A percentile compares a stretch with the other conserved stretches of the same genome.
These are phyloP conservation scores for Annona squamosa DNA, from an alignment of 164 flowering plant species.

Conservation along the genomic window DNA sequence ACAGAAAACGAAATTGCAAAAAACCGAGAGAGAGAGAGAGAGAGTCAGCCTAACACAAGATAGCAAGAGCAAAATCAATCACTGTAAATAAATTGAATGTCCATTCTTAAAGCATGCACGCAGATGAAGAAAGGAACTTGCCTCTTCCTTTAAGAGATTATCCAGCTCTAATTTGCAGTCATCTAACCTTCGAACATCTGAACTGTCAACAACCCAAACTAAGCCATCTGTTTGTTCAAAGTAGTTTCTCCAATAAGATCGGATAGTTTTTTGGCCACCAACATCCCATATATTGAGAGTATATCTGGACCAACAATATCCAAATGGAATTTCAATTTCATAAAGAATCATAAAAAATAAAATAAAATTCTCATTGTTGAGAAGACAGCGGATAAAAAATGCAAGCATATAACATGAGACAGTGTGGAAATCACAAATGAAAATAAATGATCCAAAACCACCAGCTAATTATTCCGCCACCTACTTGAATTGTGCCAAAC, in stretches of 20 bases:
- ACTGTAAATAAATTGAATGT: neutral
- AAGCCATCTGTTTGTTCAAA: constrained; percentile 98
- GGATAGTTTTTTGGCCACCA: constrained; percentile 91
- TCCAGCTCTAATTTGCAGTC: constrained; percentile 91
- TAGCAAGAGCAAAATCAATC: neutral
- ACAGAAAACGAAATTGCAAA: too few relatives aligned
- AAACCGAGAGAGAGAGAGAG: too few relatives aligned
- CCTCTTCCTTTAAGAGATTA: constrained; percentile 99
- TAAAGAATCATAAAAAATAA: neutral
- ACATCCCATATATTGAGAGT: constrained; percentile 96
- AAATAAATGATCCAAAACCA: too few relatives aligned
- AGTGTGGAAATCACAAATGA: too few relatives aligned
- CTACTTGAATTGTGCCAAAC: too few relatives aligned
- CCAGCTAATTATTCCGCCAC: too few relatives aligned
- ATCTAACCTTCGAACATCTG: constrained; percentile 83
- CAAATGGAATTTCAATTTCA: neutral
- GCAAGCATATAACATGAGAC: too few relatives aligned
- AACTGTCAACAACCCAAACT: constrained; percentile 99
- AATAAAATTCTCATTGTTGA: neutral
- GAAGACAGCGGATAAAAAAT: too few relatives aligned
- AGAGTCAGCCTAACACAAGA: neutral
- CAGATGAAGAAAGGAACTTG: constrained; percentile 9
- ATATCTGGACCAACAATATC: constrained; percentile 41
- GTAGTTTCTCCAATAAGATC: constrained; percentile 98
- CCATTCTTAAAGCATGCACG: neutral